Evolutionary conservation across 768 basidiomycete species (phyloP), one percentile per base, ranked within the genome.

Genomic region (Hebeloma cylindrosporum): DNA sequence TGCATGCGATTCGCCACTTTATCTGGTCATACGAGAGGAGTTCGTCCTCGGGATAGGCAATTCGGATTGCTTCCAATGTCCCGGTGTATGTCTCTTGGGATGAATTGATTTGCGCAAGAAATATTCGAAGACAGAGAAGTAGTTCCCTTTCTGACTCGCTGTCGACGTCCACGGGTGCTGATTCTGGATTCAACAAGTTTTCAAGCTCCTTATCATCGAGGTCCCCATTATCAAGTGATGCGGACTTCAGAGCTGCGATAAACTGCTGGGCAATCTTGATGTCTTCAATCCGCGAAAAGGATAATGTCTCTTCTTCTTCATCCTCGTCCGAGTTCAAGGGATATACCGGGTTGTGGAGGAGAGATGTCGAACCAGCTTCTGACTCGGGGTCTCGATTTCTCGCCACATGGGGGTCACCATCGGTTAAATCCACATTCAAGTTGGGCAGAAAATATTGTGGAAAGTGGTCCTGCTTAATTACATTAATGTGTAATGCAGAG

Each of bases 1-100:
- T 34, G 5, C 60, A 16, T 7, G 49, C 43, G 6, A 70, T 45
- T 2, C 36, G 33, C 7, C 54, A 25, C 36, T 66, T 59, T 33
- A 68, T 41, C 26, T 10, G 38, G 27, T 66, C 30, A 26, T 52
- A 60, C 3, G 61, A 63, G 11, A 62, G 60, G 22, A 68, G 51
- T 4, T 51, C 35, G 13, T 54, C 40, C 2, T 63, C 51, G 5
- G 62, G 64, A 44, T 59, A 48, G 3, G 57, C 48, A 2, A 39
- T 45, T 2, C 30, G 22, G 14, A 53, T 34, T 3, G 56, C 59
- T 4, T 18, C 32, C 0, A 52, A 28, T 14, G 60, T 34, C 14
- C 48, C 46, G 11, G 51, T 36, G 27, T 60, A 54, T 9, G 43
- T 45, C 26, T 30, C 34, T 13, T 52, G 16, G n/a, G 56, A 52